Base-by-base conservation (phyloP, 495 filamentous ascomycete genomes). In the Articulospora tetracladia region DNA sequence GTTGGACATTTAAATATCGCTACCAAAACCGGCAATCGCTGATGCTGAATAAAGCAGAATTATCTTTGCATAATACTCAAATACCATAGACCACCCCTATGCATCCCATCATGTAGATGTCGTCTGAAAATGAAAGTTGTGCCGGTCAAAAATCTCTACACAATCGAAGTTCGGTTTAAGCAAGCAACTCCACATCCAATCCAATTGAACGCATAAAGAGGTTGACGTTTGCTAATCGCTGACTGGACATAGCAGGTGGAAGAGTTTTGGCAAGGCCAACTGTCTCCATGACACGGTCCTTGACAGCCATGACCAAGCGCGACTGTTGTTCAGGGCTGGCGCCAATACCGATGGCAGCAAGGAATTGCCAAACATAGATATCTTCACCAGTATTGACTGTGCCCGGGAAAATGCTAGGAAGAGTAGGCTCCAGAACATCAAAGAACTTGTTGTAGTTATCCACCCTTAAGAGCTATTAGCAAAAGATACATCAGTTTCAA, bases 201-300 rank as follows among this genome's bases (percentile, higher is more conserved):
- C 94, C 95, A 72, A 98, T 98, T 54, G 93, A 94, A 62, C 91
- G 85, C 93, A 98, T 97, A 72, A 98, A 98, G 27, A 98, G 76
- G 73, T 98, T 98, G 64, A 98, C 95, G 69, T 97, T 93, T 58
- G 86, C 86, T 49, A 95, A 78, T 57, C 92, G 86, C 69, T 87
- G 82, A 65, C 82, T 85, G 19, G 87, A 83, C 83, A 97, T 86
- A 44, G 94, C 91, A 19, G 85, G 79, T 13, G 95, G 94, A 15
- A 98, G 83, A 1, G 89, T 91, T 77, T 94, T 96, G 68, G 89
- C 86, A 30, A 95, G 84, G 36, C 78, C 74, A 8, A 97, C 88
- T 2, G 94, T 98, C 69, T 97, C 94, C 92, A 98, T 95, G 55
- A 98, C 94, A 57, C 93, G 86, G 66, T 98, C 95, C 86, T 97